Conservation (phyloP, 2,329 filamentous ascomycete genomes). For the Calycina herbarum region DNA sequence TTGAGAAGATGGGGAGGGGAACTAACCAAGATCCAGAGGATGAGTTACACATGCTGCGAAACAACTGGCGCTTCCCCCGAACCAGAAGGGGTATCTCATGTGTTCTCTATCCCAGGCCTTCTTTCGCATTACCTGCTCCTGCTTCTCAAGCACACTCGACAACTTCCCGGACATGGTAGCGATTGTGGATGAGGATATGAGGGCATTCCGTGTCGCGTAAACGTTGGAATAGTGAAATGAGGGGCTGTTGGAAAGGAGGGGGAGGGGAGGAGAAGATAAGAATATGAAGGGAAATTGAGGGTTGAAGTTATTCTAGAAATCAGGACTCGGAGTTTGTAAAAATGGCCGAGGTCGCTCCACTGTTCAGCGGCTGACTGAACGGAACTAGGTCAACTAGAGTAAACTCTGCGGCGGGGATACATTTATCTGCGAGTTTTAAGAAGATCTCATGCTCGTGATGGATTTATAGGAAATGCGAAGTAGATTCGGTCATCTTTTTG, state of each 20-base stretch:
- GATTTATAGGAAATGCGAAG: neutral
- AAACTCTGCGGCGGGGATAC: neutral
- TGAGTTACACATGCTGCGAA: slow-evolving; percentile 91
- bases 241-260: slow-evolving; percentile 2
- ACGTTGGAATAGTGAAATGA: neutral
- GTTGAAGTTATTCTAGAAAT: slow-evolving; percentile 7
- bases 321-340: neutral
- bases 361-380: too few relatives aligned
- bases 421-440: neutral
- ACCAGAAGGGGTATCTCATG: slow-evolving; percentile 80
- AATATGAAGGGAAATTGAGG: neutral
- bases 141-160: slow-evolving; percentile 20
- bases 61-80: slow-evolving; percentile 91
- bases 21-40: slow-evolving; percentile 84
- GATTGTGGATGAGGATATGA: slow-evolving; percentile 19
- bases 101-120: slow-evolving; percentile 31
- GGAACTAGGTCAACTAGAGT: neutral
- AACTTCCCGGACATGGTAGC: slow-evolving; percentile 29
- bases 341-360: slow-evolving; percentile 7
- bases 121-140: slow-evolving; percentile 25
- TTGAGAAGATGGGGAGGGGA: slow-evolving; percentile 8
- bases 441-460: neutral
- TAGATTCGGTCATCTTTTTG: neutral
- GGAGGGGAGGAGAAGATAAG: slow-evolving; percentile 15
- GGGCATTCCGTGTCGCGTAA: slow-evolving; percentile 31